phyloP scores from a whole-genome alignment of 441 rosid species.

The Capsella rubella region DNA sequence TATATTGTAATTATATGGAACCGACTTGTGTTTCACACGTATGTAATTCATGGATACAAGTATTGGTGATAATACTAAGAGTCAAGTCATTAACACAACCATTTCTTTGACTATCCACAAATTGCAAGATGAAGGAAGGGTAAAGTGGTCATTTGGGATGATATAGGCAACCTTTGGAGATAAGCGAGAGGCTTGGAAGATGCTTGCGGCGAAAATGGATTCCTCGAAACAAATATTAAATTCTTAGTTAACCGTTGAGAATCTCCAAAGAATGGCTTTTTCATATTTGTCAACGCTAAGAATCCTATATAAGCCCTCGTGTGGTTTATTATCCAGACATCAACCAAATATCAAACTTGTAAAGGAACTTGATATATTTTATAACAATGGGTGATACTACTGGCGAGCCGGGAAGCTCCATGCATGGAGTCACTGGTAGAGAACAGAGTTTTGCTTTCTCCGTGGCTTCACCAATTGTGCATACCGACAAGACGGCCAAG shows the following conservation, averaged over 20 bases:
- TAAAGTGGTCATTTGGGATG: background rate
- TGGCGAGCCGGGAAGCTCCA: slow-evolving; percentile 81
- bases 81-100: background rate
- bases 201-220: slow-evolving; percentile 67
- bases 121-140: slow-evolving; percentile 18
- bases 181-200: slow-evolving; percentile 35
- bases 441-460: slow-evolving; percentile 71
- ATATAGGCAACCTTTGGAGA: slow-evolving; percentile 39
- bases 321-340: background rate
- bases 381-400: slow-evolving; percentile 51
- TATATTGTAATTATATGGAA: background rate
- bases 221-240: slow-evolving; percentile 34
- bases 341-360: slow-evolving; percentile 28
- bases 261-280: slow-evolving; percentile 51
- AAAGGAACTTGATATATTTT: background rate
- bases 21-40: background rate
- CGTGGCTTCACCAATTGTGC: slow-evolving; percentile 65
- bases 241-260: slow-evolving; percentile 54
- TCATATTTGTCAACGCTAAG: slow-evolving; percentile 47
- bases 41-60: background rate
- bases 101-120: slow-evolving; percentile 3
- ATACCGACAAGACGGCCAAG: slow-evolving; percentile 66
- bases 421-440: slow-evolving; percentile 81
- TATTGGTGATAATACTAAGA: background rate
- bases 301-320: slow-evolving; percentile 45